Conservation (phyloP, 495 filamentous ascomycete species). For the Rhypophila decipiens region DNA sequence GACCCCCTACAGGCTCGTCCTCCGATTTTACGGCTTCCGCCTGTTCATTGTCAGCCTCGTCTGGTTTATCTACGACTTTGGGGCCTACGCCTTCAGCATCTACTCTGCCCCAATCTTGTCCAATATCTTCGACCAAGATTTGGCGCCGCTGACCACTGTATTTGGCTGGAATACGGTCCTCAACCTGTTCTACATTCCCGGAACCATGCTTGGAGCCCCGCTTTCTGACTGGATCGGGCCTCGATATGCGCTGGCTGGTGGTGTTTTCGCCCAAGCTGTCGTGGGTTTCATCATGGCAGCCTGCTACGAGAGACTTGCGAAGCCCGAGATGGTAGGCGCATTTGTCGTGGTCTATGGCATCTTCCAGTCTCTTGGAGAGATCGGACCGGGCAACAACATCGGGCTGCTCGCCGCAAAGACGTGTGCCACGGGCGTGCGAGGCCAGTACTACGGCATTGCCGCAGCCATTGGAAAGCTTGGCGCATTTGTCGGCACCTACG, state of each 20-base stretch:
- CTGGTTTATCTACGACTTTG: slow-evolving; percentile 85
- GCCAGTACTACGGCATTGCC: slow-evolving; percentile 87
- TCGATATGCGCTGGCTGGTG: slow-evolving; percentile 58
- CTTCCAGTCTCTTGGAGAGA: slow-evolving; percentile 76
- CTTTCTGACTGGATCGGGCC: slow-evolving; percentile 72
- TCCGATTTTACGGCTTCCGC: slow-evolving; percentile 55
- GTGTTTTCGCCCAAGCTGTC: slow-evolving; percentile 63
- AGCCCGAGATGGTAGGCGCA: slow-evolving; percentile 57
- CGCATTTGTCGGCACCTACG: slow-evolving; percentile 82
- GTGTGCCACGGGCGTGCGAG: slow-evolving; percentile 76
- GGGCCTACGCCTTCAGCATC: slow-evolving; percentile 69
- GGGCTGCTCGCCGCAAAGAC: slow-evolving; percentile 83
- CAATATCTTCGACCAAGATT: slow-evolving; percentile 51
- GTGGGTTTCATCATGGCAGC: slow-evolving; percentile 85
- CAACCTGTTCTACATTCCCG: slow-evolving; percentile 83
- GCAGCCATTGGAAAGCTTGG: slow-evolving; percentile 83
- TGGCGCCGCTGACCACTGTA: slow-evolving; percentile 61
- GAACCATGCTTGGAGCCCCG: slow-evolving; percentile 68
- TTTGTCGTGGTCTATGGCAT: slow-evolving; percentile 76
- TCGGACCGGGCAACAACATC: slow-evolving; percentile 89
- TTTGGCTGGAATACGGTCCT: slow-evolving; percentile 84
- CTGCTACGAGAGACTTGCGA: slow-evolving; percentile 57
- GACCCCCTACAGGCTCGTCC: slow-evolving; percentile 50
- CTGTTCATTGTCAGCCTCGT: slow-evolving; percentile 66
- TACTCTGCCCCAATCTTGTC: slow-evolving; percentile 65